Conservation (phyloP, 768 basidiomycete species). For the Tylopilus cervinicoccineus region DNA sequence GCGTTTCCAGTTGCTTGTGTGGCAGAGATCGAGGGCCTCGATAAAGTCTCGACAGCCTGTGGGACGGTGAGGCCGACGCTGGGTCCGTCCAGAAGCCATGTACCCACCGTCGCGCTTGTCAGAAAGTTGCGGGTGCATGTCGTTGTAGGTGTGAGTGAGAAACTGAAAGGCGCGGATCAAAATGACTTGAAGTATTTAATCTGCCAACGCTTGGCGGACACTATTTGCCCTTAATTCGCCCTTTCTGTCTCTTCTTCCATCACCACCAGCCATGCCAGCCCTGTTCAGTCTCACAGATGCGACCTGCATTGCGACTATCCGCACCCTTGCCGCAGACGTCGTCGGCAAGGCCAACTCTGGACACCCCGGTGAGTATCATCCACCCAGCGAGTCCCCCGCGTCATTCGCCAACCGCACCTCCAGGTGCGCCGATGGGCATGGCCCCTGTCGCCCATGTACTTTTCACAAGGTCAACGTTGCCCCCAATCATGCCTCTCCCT, state of each 20-base stretch:
- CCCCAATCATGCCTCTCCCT: neutral
- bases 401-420: conserved; percentile 5
- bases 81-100: neutral
- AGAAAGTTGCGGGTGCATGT: conserved; percentile 71
- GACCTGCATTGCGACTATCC: conserved; percentile 65
- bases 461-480: conserved; percentile 55
- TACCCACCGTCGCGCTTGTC: conserved; percentile 55
- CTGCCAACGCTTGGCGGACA: neutral
- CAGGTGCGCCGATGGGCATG: conserved; percentile 94
- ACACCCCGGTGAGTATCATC: conserved; percentile 59
- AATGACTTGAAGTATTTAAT: conserved; percentile 5
- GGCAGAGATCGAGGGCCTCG: conserved; percentile 70
- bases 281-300: conserved; percentile 45
- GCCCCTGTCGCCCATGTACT: conserved; percentile 80
- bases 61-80: conserved; percentile 7
- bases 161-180: neutral
- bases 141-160: conserved; percentile 5
- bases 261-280: conserved; percentile 35
- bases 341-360: conserved; percentile 91
- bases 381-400: neutral
- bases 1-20: conserved; percentile 57
- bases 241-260: conserved; percentile 10
- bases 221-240: neutral
- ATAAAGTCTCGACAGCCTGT: conserved; percentile 75
- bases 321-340: conserved; percentile 70